These are phyloP conservation scores for Amanita jacksonii DNA, from an alignment of 768 basidiomycete species.

Conservation along the genomic window DNA sequence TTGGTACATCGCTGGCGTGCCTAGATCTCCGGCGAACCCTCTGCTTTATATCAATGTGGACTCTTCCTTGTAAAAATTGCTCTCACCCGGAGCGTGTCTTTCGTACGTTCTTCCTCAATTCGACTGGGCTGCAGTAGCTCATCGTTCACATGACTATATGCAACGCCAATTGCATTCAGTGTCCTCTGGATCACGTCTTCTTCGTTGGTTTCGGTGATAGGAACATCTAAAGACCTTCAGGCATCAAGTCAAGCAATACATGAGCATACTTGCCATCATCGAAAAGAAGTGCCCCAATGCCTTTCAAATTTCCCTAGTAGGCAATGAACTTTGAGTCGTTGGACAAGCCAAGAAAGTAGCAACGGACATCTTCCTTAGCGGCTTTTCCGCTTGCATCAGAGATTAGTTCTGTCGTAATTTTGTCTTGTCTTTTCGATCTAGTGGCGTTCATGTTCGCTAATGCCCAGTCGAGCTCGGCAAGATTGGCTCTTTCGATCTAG, in stretches of 20 bases:
- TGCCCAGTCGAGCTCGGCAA: slow-evolving; percentile 76
- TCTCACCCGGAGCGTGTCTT: slow-evolving; percentile 40
- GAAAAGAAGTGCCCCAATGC: slow-evolving; percentile 58
- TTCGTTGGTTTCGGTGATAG: slow-evolving; percentile 13
- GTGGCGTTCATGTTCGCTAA: slow-evolving; percentile 52
- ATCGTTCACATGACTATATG: slow-evolving; percentile 70
- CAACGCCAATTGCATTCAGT: slow-evolving; percentile 50
- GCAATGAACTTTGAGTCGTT: slow-evolving; percentile 2
- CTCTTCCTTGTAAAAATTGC: neutral
- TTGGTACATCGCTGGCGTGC: slow-evolving; percentile 16
- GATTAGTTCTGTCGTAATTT: slow-evolving; percentile 28
- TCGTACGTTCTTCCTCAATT: slow-evolving; percentile 57
- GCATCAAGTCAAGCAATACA: neutral
- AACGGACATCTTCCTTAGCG: slow-evolving; percentile 32
- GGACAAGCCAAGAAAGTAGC: neutral
- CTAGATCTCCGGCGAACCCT: slow-evolving; percentile 18
- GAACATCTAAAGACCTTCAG: neutral
- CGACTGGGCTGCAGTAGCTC: slow-evolving; percentile 57
- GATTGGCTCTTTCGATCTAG: slow-evolving; percentile 73
- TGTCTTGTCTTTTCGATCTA: slow-evolving; percentile 24
- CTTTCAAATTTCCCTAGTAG: slow-evolving; percentile 43
- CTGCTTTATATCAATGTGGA: neutral
- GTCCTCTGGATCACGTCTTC: slow-evolving; percentile 43
- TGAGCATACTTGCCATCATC: slow-evolving; percentile 43
- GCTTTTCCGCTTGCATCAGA: slow-evolving; percentile 33